Evolutionary conservation across 75 land plant species (phyloP).

Genomic region (Cupressus sempervirens): DNA sequence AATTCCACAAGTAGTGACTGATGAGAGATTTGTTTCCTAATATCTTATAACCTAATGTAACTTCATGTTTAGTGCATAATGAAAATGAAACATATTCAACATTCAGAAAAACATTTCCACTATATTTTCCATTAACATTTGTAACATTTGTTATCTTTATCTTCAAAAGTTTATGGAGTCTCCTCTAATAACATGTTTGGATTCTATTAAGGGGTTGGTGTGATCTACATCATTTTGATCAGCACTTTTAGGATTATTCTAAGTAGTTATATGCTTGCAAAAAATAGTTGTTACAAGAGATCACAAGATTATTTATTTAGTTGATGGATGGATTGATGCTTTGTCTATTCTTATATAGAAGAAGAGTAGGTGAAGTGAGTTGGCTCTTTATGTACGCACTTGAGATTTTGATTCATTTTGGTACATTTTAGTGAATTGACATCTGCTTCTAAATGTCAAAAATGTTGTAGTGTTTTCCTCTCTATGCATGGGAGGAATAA

Average conservation of each 20-base stretch:
- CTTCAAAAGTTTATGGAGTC: slow-evolving; percentile 91
- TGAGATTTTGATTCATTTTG: slow-evolving; percentile 92
- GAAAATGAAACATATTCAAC: too few relatives aligned
- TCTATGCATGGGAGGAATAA: slow-evolving; percentile 89
- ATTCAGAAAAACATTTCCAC: too few relatives aligned
- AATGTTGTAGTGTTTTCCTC: slow-evolving; percentile 87
- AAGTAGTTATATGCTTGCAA: slow-evolving; percentile 89
- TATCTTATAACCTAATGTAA: too few relatives aligned
- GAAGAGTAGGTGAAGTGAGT: slow-evolving; percentile 75
- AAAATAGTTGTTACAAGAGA: slow-evolving; percentile 76
- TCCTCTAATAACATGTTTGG: slow-evolving; percentile 72
- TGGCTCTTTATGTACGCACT: slow-evolving; percentile 93
- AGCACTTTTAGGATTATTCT: slow-evolving; percentile 87
- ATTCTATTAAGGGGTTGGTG: slow-evolving; percentile 68
- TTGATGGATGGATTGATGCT: slow-evolving; percentile 76
- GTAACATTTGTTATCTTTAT: too few relatives aligned
- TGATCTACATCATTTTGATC: slow-evolving; percentile 94
- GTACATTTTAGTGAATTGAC: slow-evolving; percentile 88
- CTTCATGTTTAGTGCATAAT: too few relatives aligned
- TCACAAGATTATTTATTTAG: slow-evolving; percentile 80
- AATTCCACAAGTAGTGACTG: too few relatives aligned
- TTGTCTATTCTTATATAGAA: slow-evolving; percentile 85
- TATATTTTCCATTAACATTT: too few relatives aligned
- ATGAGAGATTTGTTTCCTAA: too few relatives aligned
- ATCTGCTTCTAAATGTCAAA: slow-evolving; percentile 69